phyloP scores from a whole-genome alignment of 2,329 filamentous ascomycete genomes.

The Aspergillus glaucus region DNA sequence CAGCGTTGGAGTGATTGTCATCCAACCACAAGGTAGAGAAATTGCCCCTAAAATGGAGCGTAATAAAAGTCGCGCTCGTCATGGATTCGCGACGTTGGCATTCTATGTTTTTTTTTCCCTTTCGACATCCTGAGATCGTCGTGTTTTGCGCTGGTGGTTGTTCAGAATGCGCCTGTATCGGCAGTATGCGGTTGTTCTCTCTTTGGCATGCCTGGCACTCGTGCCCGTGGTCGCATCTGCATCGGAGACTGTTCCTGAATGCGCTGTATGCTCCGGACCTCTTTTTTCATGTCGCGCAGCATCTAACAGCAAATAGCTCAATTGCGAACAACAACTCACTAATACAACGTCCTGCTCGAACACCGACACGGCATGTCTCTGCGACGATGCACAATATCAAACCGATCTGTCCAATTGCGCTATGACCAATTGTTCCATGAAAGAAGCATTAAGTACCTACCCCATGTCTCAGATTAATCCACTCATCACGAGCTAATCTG shows the following conservation, averaged over 20 bases:
- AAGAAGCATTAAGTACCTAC: not conserved
- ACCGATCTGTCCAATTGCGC: not conserved
- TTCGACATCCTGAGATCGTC: too few relatives aligned
- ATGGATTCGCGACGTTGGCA: too few relatives aligned
- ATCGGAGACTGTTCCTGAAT: not conserved
- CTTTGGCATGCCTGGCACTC: too few relatives aligned
- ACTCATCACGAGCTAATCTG: not conserved
- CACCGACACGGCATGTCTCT: not conserved
- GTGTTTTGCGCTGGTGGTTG: too few relatives aligned
- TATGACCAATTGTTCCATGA: not conserved
- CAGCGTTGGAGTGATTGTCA: too few relatives aligned
- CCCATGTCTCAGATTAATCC: not conserved
- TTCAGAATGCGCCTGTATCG: too few relatives aligned
- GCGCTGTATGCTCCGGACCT: not conserved
- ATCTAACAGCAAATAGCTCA: not conserved
- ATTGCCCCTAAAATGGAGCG: too few relatives aligned
- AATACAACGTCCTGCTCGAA: slow-evolving; percentile 1
- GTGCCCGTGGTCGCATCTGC: too few relatives aligned
- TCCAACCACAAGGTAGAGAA: too few relatives aligned
- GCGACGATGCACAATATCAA: not conserved
- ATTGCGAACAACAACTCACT: not conserved
- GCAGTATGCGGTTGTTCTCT: too few relatives aligned
- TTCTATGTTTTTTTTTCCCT: too few relatives aligned
- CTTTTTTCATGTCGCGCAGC: not conserved
- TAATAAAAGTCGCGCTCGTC: too few relatives aligned